Percentiles rank a stretch among this genome's conserved stretches.
phyloP scores from a whole-genome alignment of 1,284 basidiomycete species.

The Leccinum colubrinum region DNA sequence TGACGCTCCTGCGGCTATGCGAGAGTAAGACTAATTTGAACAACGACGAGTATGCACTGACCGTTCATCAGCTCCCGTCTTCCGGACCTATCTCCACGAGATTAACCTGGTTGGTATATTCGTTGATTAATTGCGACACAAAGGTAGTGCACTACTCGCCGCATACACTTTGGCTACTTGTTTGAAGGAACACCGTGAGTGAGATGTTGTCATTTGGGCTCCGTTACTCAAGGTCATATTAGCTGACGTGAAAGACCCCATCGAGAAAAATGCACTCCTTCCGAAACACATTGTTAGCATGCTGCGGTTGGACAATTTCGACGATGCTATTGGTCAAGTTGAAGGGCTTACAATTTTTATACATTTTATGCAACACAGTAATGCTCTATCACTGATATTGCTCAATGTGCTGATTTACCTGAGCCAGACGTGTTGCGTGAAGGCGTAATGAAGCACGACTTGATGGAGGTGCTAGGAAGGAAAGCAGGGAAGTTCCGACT shows the following conservation, averaged over 20 bases:
- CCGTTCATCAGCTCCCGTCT: too few species aligned
- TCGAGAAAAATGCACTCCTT: not conserved
- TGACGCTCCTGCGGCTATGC: too few species aligned
- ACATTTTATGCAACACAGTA: conserved; percentile 16
- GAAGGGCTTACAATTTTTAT: conserved; percentile 14
- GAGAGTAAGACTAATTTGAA: too few species aligned
- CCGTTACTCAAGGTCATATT: not conserved
- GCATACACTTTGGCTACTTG: conserved; percentile 18
- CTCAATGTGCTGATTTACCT: conserved; percentile 1
- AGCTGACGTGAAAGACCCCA: conserved; percentile 18
- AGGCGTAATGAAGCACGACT: conserved; percentile 8
- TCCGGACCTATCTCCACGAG: not conserved
- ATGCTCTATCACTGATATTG: not conserved
- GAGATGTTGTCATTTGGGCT: rapidly evolving
- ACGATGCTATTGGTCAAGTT: conserved; percentile 13
- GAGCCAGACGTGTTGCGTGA: conserved; percentile 16
- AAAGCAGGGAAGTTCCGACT: conserved; percentile 13
- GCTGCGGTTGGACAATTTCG: conserved; percentile 14
- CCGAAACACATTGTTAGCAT: conserved; percentile 14
- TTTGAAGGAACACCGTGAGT: conserved; percentile 17
- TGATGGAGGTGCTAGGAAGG: conserved; percentile 16
- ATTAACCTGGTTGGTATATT: conserved; percentile 5
- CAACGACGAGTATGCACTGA: too few species aligned
- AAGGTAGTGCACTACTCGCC: conserved; percentile 8
- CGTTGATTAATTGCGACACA: conserved; percentile 11